A percentile compares a stretch with the other conserved stretches of the same genome.
Conservation (phyloP, 805 yeast species). For the Nadsonia fulvescens region DNA sequence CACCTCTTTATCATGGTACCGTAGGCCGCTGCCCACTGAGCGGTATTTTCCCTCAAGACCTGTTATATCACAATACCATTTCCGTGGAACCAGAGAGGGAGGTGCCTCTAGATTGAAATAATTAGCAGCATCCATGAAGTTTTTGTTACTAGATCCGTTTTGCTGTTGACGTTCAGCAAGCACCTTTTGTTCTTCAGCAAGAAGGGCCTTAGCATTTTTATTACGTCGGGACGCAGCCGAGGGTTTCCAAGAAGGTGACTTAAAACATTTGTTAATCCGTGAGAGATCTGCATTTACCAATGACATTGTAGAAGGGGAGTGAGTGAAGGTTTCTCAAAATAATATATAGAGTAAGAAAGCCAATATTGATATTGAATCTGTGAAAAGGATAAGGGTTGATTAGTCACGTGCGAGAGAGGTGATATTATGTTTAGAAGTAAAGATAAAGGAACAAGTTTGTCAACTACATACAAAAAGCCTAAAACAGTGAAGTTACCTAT, state of each 20-base stretch:
- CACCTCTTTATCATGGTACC: conserved; percentile 72
- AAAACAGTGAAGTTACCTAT: too few relatives aligned
- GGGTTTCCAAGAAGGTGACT: conserved; percentile 33
- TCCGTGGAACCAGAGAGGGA: conserved; percentile 66
- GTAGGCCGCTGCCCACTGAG: conserved; percentile 44
- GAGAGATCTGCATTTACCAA: conserved; percentile 4
- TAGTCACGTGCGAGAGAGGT: too few relatives aligned
- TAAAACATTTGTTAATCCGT: conserved; percentile 25
- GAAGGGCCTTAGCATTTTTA: conserved; percentile 55
- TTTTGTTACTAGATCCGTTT: too few relatives aligned
- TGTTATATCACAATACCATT: conserved; percentile 83
- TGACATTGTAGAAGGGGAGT: too few relatives aligned
- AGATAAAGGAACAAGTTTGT: too few relatives aligned
- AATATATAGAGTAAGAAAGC: too few relatives aligned
- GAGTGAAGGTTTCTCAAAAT: too few relatives aligned
- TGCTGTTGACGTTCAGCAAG: conserved; percentile 17
- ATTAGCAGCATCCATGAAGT: conserved; percentile 35
- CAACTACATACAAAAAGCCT: too few relatives aligned
- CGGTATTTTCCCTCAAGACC: conserved; percentile 69
- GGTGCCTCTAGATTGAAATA: conserved; percentile 64
- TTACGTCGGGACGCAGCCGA: conserved; percentile 42
- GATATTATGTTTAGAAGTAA: too few relatives aligned
- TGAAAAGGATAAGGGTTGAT: too few relatives aligned
- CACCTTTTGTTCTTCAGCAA: conserved; percentile 64
- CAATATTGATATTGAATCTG: too few relatives aligned